Evolutionary conservation across 75 land plant genomes (phyloP).

Genomic region (Cupressus sempervirens): DNA sequence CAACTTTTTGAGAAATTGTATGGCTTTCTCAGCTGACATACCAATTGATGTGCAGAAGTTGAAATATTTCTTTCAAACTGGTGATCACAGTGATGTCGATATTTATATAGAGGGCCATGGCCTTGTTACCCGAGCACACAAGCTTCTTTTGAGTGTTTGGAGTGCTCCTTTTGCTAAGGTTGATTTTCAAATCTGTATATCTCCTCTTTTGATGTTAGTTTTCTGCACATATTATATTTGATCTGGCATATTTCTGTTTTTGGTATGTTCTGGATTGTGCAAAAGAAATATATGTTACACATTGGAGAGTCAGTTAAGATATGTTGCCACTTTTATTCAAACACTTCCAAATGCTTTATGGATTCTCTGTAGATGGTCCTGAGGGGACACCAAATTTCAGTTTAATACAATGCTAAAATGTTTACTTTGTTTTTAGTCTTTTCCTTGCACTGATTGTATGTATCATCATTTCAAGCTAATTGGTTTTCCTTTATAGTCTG

Average conservation of each 20-base stretch:
- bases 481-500: neutral
- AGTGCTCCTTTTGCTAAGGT: constrained; percentile 92
- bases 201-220: neutral
- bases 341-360: neutral
- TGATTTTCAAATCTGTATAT: neutral
- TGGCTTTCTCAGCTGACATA: constrained; percentile 35
- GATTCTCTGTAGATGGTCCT: neutral
- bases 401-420: neutral
- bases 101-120: constrained; percentile 60
- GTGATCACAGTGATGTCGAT: constrained; percentile 65
- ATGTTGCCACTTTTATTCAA: neutral
- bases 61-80: constrained; percentile 31
- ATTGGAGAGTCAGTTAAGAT: neutral
- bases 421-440: neutral
- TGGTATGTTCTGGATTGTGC: neutral
- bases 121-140: constrained; percentile 50
- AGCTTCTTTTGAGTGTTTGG: constrained; percentile 75
- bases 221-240: neutral
- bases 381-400: neutral
- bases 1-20: neutral
- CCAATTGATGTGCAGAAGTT: constrained; percentile 54
- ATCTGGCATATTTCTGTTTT: neutral
- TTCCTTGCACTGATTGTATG: neutral
- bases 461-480: neutral
- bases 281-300: neutral